Evolutionary conservation across 768 basidiomycete species (phyloP).

Genomic region (Mycena galopus): DNA sequence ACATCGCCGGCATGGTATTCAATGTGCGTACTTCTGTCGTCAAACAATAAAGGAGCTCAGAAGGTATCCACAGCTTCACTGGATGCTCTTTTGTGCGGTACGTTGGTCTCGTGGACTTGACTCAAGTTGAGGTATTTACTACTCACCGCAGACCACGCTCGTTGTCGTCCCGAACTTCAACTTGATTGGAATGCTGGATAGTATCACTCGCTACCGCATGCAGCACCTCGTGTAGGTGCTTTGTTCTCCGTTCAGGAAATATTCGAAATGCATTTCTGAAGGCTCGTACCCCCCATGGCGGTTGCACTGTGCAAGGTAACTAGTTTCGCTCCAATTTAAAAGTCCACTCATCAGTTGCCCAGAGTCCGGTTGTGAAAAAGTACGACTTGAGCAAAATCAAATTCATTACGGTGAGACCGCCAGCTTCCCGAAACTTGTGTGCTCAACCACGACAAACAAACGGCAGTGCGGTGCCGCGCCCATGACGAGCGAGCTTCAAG

Average conservation of each 20-base stretch:
- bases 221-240: too few species aligned
- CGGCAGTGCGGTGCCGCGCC: slow-evolving; percentile 54
- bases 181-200: slow-evolving; percentile 67
- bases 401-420: slow-evolving; percentile 59
- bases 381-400: too few species aligned
- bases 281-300: slow-evolving; percentile 66
- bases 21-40: too few species aligned
- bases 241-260: too few species aligned
- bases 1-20: too few species aligned
- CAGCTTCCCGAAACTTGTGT: not conserved
- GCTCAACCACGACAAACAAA: slow-evolving; percentile 32
- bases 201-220: too few species aligned
- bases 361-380: slow-evolving; percentile 67
- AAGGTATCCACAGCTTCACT: too few species aligned
- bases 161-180: slow-evolving; percentile 76
- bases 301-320: slow-evolving; percentile 69
- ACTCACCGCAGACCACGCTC: slow-evolving; percentile 56
- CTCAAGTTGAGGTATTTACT: not conserved
- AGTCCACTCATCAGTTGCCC: not conserved
- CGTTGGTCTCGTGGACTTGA: slow-evolving; percentile 39
- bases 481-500: slow-evolving; percentile 65
- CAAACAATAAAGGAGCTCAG: too few species aligned
- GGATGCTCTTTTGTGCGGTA: slow-evolving; percentile 65
- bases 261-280: too few species aligned
- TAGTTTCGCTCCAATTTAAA: not conserved